Evolutionary conservation across 345 rosid genomes (phyloP), one percentile per base, ranked within the genome.

Genomic region (Corchorus capsularis): DNA sequence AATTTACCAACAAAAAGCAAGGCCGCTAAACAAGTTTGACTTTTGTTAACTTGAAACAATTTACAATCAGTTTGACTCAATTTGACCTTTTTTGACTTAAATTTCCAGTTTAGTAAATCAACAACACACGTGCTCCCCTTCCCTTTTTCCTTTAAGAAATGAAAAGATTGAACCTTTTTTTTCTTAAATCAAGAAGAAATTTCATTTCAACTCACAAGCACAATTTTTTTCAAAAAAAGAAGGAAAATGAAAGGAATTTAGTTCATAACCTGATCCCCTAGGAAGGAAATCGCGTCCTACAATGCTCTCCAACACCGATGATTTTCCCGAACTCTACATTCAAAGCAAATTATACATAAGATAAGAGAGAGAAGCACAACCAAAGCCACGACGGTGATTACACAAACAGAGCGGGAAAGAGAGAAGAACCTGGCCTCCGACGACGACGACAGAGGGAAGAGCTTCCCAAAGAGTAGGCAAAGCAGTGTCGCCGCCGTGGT

Each of bases 221-320:
- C 6, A 19, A 11, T 60, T 13, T 9, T 9, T 37, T 16, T 60
- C 32, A 45, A 15, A 39, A 0, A 20, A 11, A 17, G 15, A 61
- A 68, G 11, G n/a, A 32, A 60, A 27, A 27, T 27, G 43, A 39
- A 39, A 39, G 6, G 11, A 8, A 7, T 22, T 27, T 27, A 27
- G 27, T 27, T 27, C 75, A 86, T 46, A 75, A 91, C 98, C 98
- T 3, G 99, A 95, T 88, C 99, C 99, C 87, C 99, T 85, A 17
- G 99, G 99, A 72, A 95, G 98, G 72, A 95, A 95, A 79, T 95
- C 99, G 63, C 97, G 86, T 37, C 98, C 99, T 13, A 95, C 99
- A 15, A 95, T 87, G 78, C 99, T 95, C 86, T 95, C 99, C 59
- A 95, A 89, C n/a, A 95, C 99, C 0, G 99, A 95, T 67, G 99